Evolutionary conservation across 2,329 filamentous ascomycete genomes (phyloP).

Genomic region (Fusarium burgessii): DNA sequence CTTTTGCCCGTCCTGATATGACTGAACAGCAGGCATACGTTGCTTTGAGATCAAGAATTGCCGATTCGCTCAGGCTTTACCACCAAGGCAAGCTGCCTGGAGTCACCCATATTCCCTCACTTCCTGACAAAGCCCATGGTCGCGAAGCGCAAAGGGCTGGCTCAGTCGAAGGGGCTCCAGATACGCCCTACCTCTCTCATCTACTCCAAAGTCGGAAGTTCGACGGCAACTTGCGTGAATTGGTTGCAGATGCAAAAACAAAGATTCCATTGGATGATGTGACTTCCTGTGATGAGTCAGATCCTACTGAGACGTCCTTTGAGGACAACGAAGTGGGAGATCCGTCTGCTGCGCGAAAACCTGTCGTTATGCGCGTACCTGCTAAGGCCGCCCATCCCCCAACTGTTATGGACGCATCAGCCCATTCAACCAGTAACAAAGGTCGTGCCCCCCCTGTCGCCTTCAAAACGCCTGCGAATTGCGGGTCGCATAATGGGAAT

Average conservation of each 20-base stretch:
- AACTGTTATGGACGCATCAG: conserved; percentile 53
- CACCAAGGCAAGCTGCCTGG: conserved; percentile 64
- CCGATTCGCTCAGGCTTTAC: conserved; percentile 65
- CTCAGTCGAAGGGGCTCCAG: conserved; percentile 65
- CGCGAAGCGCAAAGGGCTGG: conserved; percentile 26
- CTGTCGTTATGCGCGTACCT: conserved; percentile 68
- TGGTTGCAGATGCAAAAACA: conserved; percentile 70
- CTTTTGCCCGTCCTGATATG: conserved; percentile 58
- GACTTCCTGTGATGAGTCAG: conserved; percentile 66
- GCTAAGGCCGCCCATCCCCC: conserved; percentile 68
- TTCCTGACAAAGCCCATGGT: conserved; percentile 18
- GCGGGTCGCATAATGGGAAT: conserved; percentile 37
- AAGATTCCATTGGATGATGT: conserved; percentile 63
- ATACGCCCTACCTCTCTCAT: conserved; percentile 75
- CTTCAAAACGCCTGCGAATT: conserved; percentile 54
- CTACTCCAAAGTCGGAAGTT: conserved; percentile 73
- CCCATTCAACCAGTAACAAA: conserved; percentile 70
- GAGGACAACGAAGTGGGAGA: conserved; percentile 23
- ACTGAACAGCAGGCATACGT: conserved; percentile 64
- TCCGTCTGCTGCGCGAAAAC: conserved; percentile 48
- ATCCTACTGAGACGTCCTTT: conserved; percentile 49
- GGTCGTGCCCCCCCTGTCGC: conserved; percentile 57
- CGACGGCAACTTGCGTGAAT: conserved; percentile 67
- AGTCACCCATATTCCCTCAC: conserved; percentile 59
- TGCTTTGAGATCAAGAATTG: conserved; percentile 64